Evolutionary conservation across 352 stramenopile genomes (phyloP).

Genomic region (Globisporangium rhizosaccharum): DNA sequence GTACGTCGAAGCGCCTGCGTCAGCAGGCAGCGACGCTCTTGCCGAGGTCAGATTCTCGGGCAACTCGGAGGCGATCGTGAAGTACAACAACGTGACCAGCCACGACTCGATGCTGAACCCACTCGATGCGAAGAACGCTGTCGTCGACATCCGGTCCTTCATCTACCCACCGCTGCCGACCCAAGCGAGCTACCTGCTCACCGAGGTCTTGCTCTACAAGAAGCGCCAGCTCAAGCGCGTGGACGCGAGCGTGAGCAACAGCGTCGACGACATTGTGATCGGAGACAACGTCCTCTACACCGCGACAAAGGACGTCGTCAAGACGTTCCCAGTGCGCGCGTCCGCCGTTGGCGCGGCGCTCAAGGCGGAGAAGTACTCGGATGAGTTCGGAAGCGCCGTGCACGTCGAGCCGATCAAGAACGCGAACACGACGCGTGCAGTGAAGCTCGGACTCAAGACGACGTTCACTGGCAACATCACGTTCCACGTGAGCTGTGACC

Average conservation of each 20-base stretch:
- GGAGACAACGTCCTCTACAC: background rate
- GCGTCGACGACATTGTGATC: background rate
- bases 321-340: background rate
- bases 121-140: background rate
- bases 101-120: no score
- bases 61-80: background rate
- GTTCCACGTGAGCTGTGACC: no score
- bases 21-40: background rate
- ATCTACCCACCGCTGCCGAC: background rate
- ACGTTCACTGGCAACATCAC: background rate
- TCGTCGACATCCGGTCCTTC: background rate
- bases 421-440: background rate
- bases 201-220: background rate
- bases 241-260: background rate
- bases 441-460: constrained; percentile 1
- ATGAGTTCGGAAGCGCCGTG: background rate
- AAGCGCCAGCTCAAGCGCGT: background rate
- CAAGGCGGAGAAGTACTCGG: background rate
- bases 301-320: background rate
- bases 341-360: background rate
- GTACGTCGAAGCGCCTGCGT: constrained; percentile 17
- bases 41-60: background rate
- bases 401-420: background rate
- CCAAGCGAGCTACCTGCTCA: background rate
- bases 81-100: background rate